phyloP scores from a whole-genome alignment of 2,329 filamentous ascomycete genomes.

The Leptodontidium sp. region DNA sequence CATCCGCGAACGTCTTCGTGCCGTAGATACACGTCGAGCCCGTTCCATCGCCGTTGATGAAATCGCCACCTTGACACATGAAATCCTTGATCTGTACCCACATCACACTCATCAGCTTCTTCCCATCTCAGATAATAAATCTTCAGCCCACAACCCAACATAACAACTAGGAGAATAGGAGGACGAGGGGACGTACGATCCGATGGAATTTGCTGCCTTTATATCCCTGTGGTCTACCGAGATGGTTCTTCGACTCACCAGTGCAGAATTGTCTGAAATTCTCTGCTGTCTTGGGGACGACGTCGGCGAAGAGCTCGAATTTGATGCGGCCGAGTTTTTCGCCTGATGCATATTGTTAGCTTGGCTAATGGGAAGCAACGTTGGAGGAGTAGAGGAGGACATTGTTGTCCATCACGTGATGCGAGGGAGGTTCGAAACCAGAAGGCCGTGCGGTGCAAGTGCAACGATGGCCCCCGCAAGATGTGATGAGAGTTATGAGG shows the following conservation, averaged over 20 bases:
- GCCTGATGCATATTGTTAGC: constrained; percentile 58
- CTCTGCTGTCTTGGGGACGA: constrained; percentile 87
- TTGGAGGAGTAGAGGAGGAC: background rate
- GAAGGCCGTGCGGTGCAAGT: too few relatives aligned
- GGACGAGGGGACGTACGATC: constrained; percentile 67
- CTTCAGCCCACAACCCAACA: constrained; percentile 21
- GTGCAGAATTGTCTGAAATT: constrained; percentile 99
- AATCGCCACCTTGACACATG: constrained; percentile 98
- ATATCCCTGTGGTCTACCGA: constrained; percentile 87
- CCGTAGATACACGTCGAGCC: constrained; percentile 91
- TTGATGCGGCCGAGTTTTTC: constrained; percentile 87
- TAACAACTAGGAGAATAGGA: background rate
- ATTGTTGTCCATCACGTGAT: constrained; percentile 40
- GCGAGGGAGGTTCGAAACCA: background rate
- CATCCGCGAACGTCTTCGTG: constrained; percentile 83
- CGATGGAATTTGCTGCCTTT: constrained; percentile 95
- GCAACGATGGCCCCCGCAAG: too few relatives aligned
- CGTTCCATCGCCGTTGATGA: constrained; percentile 90
- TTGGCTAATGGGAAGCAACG: background rate
- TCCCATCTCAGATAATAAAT: background rate
- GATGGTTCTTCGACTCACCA: constrained; percentile 83
- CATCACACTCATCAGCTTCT: background rate
- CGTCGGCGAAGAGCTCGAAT: constrained; percentile 88
- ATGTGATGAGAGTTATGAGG: too few relatives aligned
- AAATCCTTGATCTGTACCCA: constrained; percentile 82